Conservation (phyloP, 2,329 filamentous ascomycete genomes). For the Paecilomyces dactylethromorphus region DNA sequence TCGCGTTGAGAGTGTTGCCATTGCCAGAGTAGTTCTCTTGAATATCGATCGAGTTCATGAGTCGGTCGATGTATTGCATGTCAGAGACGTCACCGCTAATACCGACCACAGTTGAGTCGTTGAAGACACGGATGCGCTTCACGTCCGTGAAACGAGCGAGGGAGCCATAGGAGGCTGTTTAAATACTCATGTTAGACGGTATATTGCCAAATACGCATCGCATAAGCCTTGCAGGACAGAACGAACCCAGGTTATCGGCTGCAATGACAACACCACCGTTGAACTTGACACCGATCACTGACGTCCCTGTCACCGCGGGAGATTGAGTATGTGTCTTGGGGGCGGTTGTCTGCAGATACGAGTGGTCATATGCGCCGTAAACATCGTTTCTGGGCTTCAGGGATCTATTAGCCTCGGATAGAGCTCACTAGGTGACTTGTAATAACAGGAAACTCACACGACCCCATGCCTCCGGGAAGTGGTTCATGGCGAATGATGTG, state of each 20-base stretch:
- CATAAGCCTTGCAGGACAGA: not conserved
- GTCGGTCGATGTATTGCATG: constrained; percentile 96
- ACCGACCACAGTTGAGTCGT: constrained; percentile 75
- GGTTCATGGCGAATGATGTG: constrained; percentile 48
- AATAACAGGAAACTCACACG: constrained; percentile 44
- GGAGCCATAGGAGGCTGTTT: constrained; percentile 86
- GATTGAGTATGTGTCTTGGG: constrained; percentile 85
- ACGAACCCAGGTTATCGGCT: constrained; percentile 85
- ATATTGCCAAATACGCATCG: not conserved
- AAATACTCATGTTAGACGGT: constrained; percentile 8
- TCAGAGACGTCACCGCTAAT: constrained; percentile 97
- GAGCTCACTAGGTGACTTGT: constrained; percentile 17
- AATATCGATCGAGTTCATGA: constrained; percentile 79
- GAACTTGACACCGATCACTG: constrained; percentile 91
- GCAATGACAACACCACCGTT: constrained; percentile 94
- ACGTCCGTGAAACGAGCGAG: constrained; percentile 94
- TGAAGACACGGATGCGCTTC: constrained; percentile 88
- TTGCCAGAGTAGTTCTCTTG: constrained; percentile 72
- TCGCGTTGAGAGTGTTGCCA: constrained; percentile 64
- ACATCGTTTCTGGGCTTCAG: constrained; percentile 88
- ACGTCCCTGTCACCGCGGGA: constrained; percentile 93
- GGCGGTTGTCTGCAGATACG: constrained; percentile 64
- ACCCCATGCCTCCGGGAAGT: constrained; percentile 60
- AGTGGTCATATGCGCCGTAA: constrained; percentile 86
- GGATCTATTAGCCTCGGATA: constrained; percentile 28